Evolutionary conservation across 106 monocot species (phyloP).

Genomic region (Acanthochlamys bracteata): DNA sequence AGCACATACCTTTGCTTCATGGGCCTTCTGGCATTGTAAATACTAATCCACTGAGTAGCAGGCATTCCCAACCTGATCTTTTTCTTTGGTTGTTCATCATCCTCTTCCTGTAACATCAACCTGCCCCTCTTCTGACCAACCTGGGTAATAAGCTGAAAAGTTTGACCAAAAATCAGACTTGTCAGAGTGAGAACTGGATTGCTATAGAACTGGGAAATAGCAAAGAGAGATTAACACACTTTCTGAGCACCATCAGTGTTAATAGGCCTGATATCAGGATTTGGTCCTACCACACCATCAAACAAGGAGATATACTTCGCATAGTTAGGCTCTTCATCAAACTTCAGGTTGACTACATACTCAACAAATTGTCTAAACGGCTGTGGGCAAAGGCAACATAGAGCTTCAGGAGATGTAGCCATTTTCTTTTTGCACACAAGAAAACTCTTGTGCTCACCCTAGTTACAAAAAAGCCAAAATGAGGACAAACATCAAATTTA

Average conservation of each 20-base stretch:
- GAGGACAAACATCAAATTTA: neutral
- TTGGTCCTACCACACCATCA: slow-evolving; percentile 71
- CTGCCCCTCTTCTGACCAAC: slow-evolving; percentile 95
- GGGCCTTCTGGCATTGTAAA: slow-evolving; percentile 79
- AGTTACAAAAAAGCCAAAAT: slow-evolving; percentile 2
- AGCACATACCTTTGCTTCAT: slow-evolving; percentile 84
- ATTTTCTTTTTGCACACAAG: slow-evolving; percentile 97
- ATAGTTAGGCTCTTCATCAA: slow-evolving; percentile 95
- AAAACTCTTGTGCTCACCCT: slow-evolving; percentile 95
- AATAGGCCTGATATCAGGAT: slow-evolving; percentile 74
- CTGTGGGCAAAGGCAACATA: slow-evolving; percentile 69
- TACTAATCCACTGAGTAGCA: slow-evolving; percentile 91
- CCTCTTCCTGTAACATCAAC: slow-evolving; percentile 53
- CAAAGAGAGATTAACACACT: slow-evolving; percentile 25
- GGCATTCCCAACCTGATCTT: slow-evolving; percentile 80
- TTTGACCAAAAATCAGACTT: slow-evolving; percentile 24
- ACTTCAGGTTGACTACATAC: slow-evolving; percentile 80
- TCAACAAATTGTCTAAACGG: slow-evolving; percentile 80
- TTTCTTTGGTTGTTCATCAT: slow-evolving; percentile 86
- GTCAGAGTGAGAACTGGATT: neutral
- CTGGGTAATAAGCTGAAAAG: slow-evolving; percentile 49
- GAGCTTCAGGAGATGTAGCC: slow-evolving; percentile 67
- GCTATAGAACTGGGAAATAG: neutral
- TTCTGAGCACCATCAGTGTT: slow-evolving; percentile 90
- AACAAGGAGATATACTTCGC: slow-evolving; percentile 77